Conservation (phyloP, 2,329 filamentous ascomycete genomes). For the Aspergillus vadensis region DNA sequence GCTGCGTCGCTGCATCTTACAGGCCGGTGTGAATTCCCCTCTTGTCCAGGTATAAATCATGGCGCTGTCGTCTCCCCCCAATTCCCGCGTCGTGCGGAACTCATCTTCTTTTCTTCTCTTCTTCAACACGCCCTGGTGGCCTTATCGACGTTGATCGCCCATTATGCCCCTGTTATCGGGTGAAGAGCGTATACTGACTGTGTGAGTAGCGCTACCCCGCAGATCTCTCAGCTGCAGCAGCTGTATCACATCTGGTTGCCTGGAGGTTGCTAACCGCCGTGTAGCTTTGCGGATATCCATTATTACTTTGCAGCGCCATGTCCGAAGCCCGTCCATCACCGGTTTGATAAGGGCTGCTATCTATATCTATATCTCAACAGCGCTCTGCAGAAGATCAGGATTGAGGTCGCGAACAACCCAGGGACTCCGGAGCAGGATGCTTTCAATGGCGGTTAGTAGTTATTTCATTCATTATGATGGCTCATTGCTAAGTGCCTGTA, state of each 20-base stretch:
- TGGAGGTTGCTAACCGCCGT: constrained; percentile 11
- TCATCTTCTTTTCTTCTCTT: constrained; percentile 6
- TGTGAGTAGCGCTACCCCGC: constrained; percentile 43
- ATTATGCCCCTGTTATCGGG: constrained; percentile 50
- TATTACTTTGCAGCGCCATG: constrained; percentile 63
- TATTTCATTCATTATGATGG: neutral
- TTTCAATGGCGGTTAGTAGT: constrained; percentile 58
- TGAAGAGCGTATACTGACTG: constrained; percentile 50
- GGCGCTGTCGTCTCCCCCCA: constrained; percentile 11
- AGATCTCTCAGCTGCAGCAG: neutral
- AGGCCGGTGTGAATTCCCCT: constrained; percentile 19
- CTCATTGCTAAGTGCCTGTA: constrained; percentile 24
- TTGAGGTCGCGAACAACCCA: constrained; percentile 66
- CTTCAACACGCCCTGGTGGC: constrained; percentile 5
- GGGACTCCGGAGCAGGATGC: constrained; percentile 66
- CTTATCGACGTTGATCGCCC: constrained; percentile 12
- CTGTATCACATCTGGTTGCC: neutral
- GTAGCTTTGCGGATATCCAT: constrained; percentile 65
- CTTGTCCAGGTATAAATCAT: constrained; percentile 9
- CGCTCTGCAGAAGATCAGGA: constrained; percentile 53
- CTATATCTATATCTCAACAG: constrained; percentile 65
- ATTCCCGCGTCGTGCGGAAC: neutral
- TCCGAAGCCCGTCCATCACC: constrained; percentile 59
- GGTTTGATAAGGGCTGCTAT: constrained; percentile 66
- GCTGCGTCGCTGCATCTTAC: constrained; percentile 16